Evolutionary conservation across 805 yeast species (phyloP), one percentile per base, ranked within the genome.

Genomic region (Metschnikowia orientalis): DNA sequence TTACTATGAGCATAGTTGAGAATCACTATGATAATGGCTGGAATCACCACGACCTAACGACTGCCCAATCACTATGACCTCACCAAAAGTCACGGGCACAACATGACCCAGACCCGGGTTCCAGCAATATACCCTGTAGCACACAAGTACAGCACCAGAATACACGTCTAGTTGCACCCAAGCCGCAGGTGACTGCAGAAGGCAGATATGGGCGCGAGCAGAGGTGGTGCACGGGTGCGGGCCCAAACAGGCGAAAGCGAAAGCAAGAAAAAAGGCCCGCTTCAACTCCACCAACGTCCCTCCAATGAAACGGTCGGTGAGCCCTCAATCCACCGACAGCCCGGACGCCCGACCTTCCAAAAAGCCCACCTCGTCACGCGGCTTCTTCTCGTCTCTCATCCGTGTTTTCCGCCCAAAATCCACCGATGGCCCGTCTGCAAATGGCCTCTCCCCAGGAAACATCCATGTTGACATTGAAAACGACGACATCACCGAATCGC

Each of bases 271-370:
- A 29, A 22, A n/a, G n/a, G 16, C 23, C 9, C 26, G 23, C 16
- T 7, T 15, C 13, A 8, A 7, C 15, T 21, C 17, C 18, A 10
- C 9, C 4, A 14, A 12, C 23, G 22, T n/a, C n/a, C n/a, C n/a
- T n/a, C 8, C 16, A 23, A 45, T 45, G 50, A 45, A 45, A 24
- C 43, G 50, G 26, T 35, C 48, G 8, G 40, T 31, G 14, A 43
- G 50, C 23, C 44, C 48, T n/a, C 37, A 38, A 14, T 26, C 41
- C n/a, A 32, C 34, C 19, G 23, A 11, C 17, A 32, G 18, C 8
- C 17, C 36, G 10, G 32, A 32, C 16, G 27, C 17, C 10, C 32
- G 26, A 11, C 34, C 37, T 13, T 31, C 21, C 28, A 44, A 41
- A 25, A 41, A 41, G 37, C 27, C 42, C 16, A 35, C 30, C 32